Conservation (phyloP, 352 stramenopile species). For the Phytophthora vignae region DNA sequence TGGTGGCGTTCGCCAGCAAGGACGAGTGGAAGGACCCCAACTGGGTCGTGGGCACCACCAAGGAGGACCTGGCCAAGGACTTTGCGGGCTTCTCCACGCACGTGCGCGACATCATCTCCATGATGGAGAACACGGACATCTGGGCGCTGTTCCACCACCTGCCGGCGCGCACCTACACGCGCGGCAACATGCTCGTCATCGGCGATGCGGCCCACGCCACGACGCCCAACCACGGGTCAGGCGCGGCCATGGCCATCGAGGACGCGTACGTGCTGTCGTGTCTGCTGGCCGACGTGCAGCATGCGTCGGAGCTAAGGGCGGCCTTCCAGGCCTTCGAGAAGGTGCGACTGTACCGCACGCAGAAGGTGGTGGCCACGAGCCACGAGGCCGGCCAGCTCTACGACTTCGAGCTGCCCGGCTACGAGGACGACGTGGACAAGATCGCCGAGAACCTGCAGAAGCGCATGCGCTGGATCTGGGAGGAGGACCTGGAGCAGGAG, state of each 20-base stretch:
- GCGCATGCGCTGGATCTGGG: slow-evolving; percentile 47
- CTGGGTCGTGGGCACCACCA: slow-evolving; percentile 44
- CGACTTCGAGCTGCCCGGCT: slow-evolving; percentile 39
- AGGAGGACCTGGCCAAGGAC: slow-evolving; percentile 40
- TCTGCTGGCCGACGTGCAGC: slow-evolving; percentile 33
- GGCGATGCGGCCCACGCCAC: slow-evolving; percentile 44
- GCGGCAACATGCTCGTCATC: slow-evolving; percentile 40
- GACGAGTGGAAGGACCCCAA: slow-evolving; percentile 44
- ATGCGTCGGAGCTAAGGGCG: slow-evolving; percentile 29
- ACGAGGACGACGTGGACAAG: slow-evolving; percentile 37
- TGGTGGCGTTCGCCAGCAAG: slow-evolving; percentile 46
- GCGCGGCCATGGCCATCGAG: slow-evolving; percentile 44
- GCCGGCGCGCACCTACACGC: slow-evolving; percentile 41
- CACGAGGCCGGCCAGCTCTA: slow-evolving; percentile 43
- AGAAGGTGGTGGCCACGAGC: slow-evolving; percentile 39
- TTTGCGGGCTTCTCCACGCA: slow-evolving; percentile 40
- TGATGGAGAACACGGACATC: slow-evolving; percentile 52
- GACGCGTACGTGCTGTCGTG: slow-evolving; percentile 44
- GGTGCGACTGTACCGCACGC: slow-evolving; percentile 46
- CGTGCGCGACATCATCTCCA: slow-evolving; percentile 45
- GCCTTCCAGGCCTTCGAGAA: slow-evolving; percentile 46
- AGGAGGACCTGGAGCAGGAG: slow-evolving; percentile 44
- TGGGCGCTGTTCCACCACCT: slow-evolving; percentile 45
- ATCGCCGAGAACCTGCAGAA: slow-evolving; percentile 41
- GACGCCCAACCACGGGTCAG: slow-evolving; percentile 42